These are phyloP conservation scores for Malus hybrid DNA, from an alignment of 331 rosid species.

Conservation along the genomic window DNA sequence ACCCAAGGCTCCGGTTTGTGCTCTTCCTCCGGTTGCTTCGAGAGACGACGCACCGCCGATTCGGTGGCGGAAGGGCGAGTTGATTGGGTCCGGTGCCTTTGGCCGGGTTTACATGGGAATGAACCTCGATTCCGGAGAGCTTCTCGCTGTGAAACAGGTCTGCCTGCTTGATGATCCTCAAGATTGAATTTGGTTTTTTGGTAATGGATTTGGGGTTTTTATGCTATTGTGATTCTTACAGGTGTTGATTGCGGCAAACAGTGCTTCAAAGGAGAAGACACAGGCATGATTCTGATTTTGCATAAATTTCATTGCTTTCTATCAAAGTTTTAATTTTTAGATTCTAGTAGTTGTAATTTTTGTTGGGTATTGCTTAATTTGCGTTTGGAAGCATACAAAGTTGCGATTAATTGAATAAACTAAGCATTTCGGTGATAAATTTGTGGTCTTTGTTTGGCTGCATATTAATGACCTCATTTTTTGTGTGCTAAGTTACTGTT, in stretches of 20 bases:
- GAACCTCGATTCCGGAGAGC: slow-evolving; percentile 62
- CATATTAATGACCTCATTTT: background rate
- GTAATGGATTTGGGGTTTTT: background rate
- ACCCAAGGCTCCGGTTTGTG: slow-evolving; percentile 27
- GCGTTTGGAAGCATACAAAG: background rate
- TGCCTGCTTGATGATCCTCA: background rate
- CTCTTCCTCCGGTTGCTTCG: slow-evolving; percentile 23
- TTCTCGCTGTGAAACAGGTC: slow-evolving; percentile 49
- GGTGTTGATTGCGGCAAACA: slow-evolving; percentile 58
- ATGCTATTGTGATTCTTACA: slow-evolving; percentile 11
- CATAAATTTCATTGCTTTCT: background rate
- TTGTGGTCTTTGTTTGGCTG: background rate
- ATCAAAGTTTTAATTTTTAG: background rate
- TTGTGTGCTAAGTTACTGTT: too few relatives aligned
- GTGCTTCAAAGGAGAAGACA: slow-evolving; percentile 57
- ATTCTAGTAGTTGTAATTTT: background rate
- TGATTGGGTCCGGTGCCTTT: slow-evolving; percentile 56
- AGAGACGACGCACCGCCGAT: slow-evolving; percentile 34
- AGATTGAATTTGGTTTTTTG: background rate
- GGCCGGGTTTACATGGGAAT: slow-evolving; percentile 55
- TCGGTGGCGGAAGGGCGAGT: slow-evolving; percentile 57
- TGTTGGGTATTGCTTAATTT: background rate
- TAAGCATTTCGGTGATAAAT: background rate
- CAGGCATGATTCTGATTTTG: slow-evolving; percentile 30
- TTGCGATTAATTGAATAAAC: background rate